Base-by-base conservation (phyloP, 176 grass and related monocot species). In the Puccinellia tenuiflora region DNA sequence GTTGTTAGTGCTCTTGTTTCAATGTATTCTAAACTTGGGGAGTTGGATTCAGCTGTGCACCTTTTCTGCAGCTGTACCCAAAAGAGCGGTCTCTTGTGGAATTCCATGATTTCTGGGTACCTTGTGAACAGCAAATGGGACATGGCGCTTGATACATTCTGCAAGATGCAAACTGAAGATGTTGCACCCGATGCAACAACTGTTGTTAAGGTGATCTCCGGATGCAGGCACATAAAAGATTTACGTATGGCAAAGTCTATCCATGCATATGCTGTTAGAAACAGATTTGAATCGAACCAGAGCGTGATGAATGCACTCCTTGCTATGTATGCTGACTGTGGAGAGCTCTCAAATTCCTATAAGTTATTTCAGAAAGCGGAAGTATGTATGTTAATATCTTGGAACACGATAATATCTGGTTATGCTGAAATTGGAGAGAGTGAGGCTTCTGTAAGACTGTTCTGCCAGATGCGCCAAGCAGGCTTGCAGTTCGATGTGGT, bases 321-420 rank as follows among this genome's bases (percentile, higher is more conserved):
- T 48, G 76, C 86, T 79, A 85, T 94, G 57, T 94, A 91, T 37
- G 33, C 45, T 6, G 81, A 87, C 62, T 91, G 92, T 9, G 37
- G 78, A 60, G 72, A 85, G 28, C 46, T 91, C 66, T 87, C 89
- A 73, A 68, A 30, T 70, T 89, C 86, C 30, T 79, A 55, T 5
- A 84, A 78, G 43, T 89, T 94, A 68, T 94, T 94, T 62, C 55
- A 85, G 37, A 81, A 38, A 39, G 87, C 91, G 84, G 47, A 79
- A 81, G 21, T 48, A 6, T 31, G 57, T 5, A 69, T 29, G 30
- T 71, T 89, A 56, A 86, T 94, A 78, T 94, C 92, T 69, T 94
- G 92, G 92, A 94, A 94, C 85, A 91, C 89, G 54, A 84, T 94
- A 66, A 91, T 94, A 89, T 88, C 83, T 53, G 81, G 86, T 64